Conservation (phyloP, 805 yeast species). For the Candida ascalaphidarum region DNA sequence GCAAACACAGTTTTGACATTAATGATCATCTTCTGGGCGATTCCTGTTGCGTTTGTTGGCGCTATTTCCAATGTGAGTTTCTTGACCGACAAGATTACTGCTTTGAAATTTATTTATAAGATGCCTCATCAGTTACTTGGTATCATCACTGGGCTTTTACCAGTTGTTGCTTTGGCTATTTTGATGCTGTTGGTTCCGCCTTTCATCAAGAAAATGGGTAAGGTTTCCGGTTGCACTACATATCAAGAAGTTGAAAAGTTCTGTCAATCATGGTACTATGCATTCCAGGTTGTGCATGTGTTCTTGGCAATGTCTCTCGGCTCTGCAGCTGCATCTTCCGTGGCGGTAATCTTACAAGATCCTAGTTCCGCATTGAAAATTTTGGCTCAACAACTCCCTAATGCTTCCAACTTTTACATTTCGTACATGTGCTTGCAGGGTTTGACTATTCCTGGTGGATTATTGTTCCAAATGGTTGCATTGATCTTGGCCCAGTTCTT, state of each 20-base stretch:
- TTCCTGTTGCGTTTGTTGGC: constrained; percentile 98
- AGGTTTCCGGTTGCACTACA: constrained; percentile 63
- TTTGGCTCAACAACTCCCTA: constrained; percentile 14
- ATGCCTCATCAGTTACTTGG: constrained; percentile 70
- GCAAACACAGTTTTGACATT: constrained; percentile 59
- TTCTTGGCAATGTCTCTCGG: constrained; percentile 79
- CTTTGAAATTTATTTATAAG: constrained; percentile 66
- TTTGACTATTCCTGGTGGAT: constrained; percentile 14
- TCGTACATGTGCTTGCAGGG: constrained; percentile 17
- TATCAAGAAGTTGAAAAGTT: constrained; percentile 65
- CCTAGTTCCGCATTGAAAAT: constrained; percentile 10
- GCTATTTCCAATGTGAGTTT: constrained; percentile 78
- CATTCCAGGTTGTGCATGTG: constrained; percentile 84
- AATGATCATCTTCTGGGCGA: constrained; percentile 83
- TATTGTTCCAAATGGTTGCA: constrained; percentile 34
- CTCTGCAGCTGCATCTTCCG: constrained; percentile 58
- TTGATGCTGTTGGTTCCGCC: constrained; percentile 86
- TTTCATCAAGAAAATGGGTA: constrained; percentile 70
- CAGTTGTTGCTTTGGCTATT: constrained; percentile 70
- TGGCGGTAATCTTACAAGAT: constrained; percentile 5
- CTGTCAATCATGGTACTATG: constrained; percentile 85
- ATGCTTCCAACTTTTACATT: constrained; percentile 19
- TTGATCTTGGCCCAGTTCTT: constrained; percentile 64
- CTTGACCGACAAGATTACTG: constrained; percentile 62
- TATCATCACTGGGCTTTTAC: constrained; percentile 79